A percentile compares a stretch with the other conserved stretches of the same genome.
These are phyloP conservation scores for Sugiyamaella boreocaroliniensis DNA, from an alignment of 805 yeast species.

Conservation along the genomic window DNA sequence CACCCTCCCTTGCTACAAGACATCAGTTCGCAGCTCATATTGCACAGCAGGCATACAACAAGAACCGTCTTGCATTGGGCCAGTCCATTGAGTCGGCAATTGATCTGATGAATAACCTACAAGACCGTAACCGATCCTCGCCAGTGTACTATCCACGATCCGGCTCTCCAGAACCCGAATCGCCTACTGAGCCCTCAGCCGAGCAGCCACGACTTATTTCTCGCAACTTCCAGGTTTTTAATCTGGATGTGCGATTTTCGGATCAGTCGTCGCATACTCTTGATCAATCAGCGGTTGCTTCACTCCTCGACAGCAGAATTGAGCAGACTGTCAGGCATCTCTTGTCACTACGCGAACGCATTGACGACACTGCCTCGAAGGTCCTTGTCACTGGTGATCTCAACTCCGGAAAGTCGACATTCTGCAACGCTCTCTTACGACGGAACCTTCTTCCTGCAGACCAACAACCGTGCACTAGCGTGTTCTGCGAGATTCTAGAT, in stretches of 20 bases:
- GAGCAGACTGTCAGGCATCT: slow-evolving; percentile 61
- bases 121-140: slow-evolving; percentile 22
- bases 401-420: slow-evolving; percentile 93
- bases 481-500: slow-evolving; percentile 90
- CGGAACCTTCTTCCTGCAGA: slow-evolving; percentile 83
- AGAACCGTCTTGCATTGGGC: slow-evolving; percentile 58
- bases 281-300: slow-evolving; percentile 63
- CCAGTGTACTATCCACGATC: slow-evolving; percentile 29
- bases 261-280: slow-evolving; percentile 37
- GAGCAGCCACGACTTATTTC: slow-evolving; percentile 1
- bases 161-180: slow-evolving; percentile 4
- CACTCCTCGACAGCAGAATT: slow-evolving; percentile 63
- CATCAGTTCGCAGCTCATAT: slow-evolving; percentile 40
- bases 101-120: slow-evolving; percentile 25
- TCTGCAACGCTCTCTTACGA: slow-evolving; percentile 82
- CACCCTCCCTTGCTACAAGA: slow-evolving; percentile 4
- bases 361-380: slow-evolving; percentile 86
- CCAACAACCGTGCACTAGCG: slow-evolving; percentile 96
- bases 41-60: slow-evolving; percentile 71
- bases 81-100: slow-evolving; percentile 33
- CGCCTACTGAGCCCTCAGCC: slow-evolving; percentile 1
- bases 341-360: slow-evolving; percentile 64
- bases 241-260: slow-evolving; percentile 54
- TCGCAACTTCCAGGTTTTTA: slow-evolving; percentile 50
- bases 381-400: slow-evolving; percentile 96